These are phyloP conservation scores for Arthrobotrys iridis DNA, from an alignment of 2,329 filamentous ascomycete species.

Conservation along the genomic window DNA sequence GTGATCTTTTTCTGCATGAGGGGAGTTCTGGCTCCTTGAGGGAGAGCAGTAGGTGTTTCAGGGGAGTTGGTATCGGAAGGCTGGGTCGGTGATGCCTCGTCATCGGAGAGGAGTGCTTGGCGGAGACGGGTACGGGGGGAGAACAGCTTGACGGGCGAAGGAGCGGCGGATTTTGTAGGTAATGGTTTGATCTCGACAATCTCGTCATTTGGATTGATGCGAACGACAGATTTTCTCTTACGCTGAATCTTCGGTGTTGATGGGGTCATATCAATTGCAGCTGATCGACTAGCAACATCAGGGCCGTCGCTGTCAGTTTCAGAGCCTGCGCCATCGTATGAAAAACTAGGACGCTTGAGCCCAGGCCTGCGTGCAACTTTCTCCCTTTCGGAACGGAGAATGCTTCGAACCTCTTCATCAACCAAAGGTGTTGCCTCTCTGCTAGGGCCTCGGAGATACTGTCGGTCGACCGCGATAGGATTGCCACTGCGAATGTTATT, in stretches of 20 bases:
- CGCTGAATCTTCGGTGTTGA: constrained; percentile 35
- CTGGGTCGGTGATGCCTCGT: constrained; percentile 23
- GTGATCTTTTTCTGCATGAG: constrained; percentile 45
- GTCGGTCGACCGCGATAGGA: neutral
- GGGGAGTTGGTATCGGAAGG: neutral
- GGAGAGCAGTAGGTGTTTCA: constrained; percentile 1
- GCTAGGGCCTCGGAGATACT: neutral
- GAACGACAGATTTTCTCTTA: constrained; percentile 17
- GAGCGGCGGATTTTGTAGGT: neutral
- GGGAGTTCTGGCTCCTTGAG: constrained; percentile 26
- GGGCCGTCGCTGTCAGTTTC: constrained; percentile 10
- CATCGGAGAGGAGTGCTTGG: constrained; percentile 17
- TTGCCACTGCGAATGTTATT: neutral
- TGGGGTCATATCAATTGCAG: constrained; percentile 30
- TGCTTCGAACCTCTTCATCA: neutral
- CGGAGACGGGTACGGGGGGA: constrained; percentile 35
- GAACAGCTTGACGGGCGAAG: constrained; percentile 29
- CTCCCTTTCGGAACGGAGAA: neutral
- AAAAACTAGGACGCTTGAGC: neutral
- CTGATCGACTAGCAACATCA: neutral
- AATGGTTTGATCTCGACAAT: constrained; percentile 19
- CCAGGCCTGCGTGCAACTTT: neutral
- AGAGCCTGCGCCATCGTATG: neutral
- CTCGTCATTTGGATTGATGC: neutral
- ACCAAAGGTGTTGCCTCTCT: neutral